These are phyloP conservation scores for Gremmenia infestans DNA, from an alignment of 2,329 filamentous ascomycete species.

Conservation along the genomic window DNA sequence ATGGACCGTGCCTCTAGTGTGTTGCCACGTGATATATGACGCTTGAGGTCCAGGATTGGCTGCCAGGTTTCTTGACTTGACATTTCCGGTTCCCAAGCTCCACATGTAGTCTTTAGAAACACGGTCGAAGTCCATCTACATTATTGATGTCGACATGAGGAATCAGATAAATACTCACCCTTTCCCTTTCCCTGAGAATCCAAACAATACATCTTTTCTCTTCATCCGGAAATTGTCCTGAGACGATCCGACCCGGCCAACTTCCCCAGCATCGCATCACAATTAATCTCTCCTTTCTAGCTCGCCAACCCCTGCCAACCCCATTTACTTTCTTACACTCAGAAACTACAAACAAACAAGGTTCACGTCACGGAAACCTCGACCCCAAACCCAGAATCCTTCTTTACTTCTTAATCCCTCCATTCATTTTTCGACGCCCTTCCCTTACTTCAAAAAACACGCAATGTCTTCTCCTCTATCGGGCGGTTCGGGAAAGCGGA, in stretches of 20 bases:
- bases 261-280: not conserved
- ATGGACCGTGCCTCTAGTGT: too few species aligned
- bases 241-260: not conserved
- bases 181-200: too few species aligned
- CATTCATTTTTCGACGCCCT: not conserved
- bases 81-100: too few species aligned
- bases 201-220: too few species aligned
- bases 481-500: constrained; percentile 60
- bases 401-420: too few species aligned
- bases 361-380: not conserved
- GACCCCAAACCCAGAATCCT: not conserved
- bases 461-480: constrained; percentile 34
- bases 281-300: not conserved
- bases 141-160: too few species aligned
- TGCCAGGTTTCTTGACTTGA: too few species aligned
- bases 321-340: not conserved
- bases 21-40: too few species aligned
- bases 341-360: not conserved
- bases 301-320: not conserved
- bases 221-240: not conserved
- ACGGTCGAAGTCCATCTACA: too few species aligned
- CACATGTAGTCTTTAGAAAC: too few species aligned
- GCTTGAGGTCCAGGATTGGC: too few species aligned
- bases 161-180: too few species aligned
- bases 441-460: not conserved